These are phyloP conservation scores for Chaetomium tenue DNA, from an alignment of 495 filamentous ascomycete genomes.

Conservation along the genomic window DNA sequence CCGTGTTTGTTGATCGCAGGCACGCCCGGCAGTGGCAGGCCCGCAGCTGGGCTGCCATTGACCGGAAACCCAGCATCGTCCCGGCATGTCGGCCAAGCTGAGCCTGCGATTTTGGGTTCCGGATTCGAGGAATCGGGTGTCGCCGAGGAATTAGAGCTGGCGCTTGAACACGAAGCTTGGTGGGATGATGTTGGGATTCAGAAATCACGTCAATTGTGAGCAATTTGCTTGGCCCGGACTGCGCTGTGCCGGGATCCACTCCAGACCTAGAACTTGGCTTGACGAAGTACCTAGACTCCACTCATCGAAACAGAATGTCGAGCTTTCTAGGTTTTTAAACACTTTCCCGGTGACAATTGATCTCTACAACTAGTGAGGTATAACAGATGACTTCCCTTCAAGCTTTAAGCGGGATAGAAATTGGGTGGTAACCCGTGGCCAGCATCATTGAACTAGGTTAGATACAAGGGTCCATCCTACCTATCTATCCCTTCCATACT, in stretches of 20 bases:
- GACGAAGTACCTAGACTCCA: no score
- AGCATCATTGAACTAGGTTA: no score
- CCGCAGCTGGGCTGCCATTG: constrained; percentile 62
- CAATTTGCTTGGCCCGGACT: constrained; percentile 12
- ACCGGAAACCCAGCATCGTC: constrained; percentile 69
- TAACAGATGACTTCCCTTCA: no score
- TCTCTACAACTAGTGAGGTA: no score
- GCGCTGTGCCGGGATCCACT: constrained; percentile 4
- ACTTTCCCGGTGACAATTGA: no score
- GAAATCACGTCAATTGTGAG: constrained; percentile 6
- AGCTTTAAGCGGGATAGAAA: no score
- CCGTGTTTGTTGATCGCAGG: constrained; percentile 51
- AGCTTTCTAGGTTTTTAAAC: no score
- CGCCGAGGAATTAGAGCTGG: constrained; percentile 4
- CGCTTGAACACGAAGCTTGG: background rate
- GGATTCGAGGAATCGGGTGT: background rate
- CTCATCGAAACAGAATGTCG: background rate
- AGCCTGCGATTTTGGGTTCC: constrained; percentile 12
- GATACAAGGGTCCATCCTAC: no score
- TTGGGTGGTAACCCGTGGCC: no score
- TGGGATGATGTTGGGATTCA: constrained; percentile 9
- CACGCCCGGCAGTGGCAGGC: constrained; percentile 66
- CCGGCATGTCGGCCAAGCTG: constrained; percentile 38
- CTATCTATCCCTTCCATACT: no score
- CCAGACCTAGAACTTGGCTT: background rate